Percentiles rank a stretch among this genome's conserved stretches.
These are phyloP conservation scores for Cornus suecica DNA, from an alignment of 148 eudicot genomes.

Conservation along the genomic window DNA sequence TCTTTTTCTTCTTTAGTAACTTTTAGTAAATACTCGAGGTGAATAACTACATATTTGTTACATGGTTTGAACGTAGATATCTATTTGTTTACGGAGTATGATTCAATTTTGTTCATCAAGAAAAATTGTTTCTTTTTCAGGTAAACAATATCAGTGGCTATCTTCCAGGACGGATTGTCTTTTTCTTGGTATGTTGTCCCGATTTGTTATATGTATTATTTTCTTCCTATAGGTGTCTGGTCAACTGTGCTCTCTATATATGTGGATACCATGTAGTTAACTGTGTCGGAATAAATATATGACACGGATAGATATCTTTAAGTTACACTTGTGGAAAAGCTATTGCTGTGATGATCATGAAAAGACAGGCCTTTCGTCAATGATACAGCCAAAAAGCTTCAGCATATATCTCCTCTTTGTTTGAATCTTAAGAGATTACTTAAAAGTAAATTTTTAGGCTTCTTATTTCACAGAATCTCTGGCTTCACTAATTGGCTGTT, in stretches of 20 bases:
- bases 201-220: constrained; percentile 1
- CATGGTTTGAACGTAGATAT: background rate
- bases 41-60: constrained; percentile 6
- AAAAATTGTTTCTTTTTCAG: constrained; percentile 33
- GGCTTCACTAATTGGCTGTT: background rate
- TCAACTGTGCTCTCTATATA: background rate
- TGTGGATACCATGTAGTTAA: too few relatives aligned
- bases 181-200: constrained; percentile 79
- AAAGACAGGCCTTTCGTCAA: background rate
- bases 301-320: background rate
- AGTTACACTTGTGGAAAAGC: background rate
- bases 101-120: background rate
- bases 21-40: background rate
- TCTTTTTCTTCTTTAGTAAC: background rate
- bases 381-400: background rate
- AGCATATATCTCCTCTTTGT: background rate
- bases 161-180: constrained; percentile 97
- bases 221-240: background rate
- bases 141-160: constrained; percentile 98
- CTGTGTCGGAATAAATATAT: background rate
- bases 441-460: background rate
- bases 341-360: background rate
- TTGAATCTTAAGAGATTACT: background rate
- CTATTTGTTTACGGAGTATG: background rate
- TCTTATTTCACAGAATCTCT: background rate